Evolutionary conservation across 139 green algal genomes (phyloP), one percentile per base, ranked within the genome.

Genomic region (Volvox reticuliferus): DNA sequence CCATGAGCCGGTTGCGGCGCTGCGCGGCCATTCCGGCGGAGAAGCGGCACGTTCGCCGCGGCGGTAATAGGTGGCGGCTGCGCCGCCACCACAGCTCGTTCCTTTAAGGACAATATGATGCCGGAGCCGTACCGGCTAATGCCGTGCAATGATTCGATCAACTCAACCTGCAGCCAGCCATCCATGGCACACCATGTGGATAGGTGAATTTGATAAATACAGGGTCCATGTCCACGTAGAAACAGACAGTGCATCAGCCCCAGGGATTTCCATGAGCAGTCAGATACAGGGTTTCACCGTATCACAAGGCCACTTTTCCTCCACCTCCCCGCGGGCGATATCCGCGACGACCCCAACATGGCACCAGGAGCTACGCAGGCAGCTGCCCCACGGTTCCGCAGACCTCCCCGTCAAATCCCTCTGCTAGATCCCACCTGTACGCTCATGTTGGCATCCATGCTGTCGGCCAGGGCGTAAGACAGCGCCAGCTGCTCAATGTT

Each of bases 401-500:
- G 44, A 55, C 44, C 44, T 55, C 44, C 5, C 44, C 44, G 44
- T 14, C 44, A 9, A 55, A 55, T 55, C 44, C 44, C 44, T 55
- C 5, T 9, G 44, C 44, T 55, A 9, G 5, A 55, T 55, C 44
- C 44, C 36, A 80, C 83, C 83, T 89, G 85, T 68, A 89, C 71
- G 69, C 37, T 82, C 69, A 89, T 89, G 85, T 89, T 89, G 26
- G 85, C 85, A 50, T 89, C 85, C 69, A 82, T 26, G 85, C 69
- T 82, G 85, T 89, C 85, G 5, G 37, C 37, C 69, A 89, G 69
- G 17, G 85, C 85, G 44, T 89, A 89, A 20, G 35, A 73, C 37
- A 82, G 26, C 32, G 69, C 69, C 85, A 89, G 37, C 85, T 89
- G 85, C 19, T 89, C 85, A 17, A 82, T 3, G 44, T 89, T 82